Evolutionary conservation across 257 asterid genomes (phyloP).

Genomic region (Nyctanthes arbortristis): DNA sequence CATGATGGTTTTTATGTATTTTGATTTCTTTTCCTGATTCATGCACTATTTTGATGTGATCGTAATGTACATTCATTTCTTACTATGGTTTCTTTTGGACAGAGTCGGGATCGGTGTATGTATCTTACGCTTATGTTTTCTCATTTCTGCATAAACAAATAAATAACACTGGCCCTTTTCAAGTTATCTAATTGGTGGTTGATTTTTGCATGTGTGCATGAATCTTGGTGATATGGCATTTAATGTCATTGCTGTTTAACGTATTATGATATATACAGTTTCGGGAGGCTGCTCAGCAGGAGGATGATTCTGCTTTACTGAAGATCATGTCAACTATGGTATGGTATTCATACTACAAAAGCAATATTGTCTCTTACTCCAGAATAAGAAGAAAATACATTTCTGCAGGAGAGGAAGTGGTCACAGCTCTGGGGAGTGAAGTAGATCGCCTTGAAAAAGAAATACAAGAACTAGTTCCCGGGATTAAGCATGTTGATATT

Average conservation of each 20-base stretch:
- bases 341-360: constrained; percentile 42
- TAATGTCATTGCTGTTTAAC: constrained; percentile 1
- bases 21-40: constrained; percentile 1
- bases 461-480: constrained; percentile 91
- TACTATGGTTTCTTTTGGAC: not conserved
- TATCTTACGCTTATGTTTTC: not conserved
- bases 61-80: not conserved
- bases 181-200: not conserved
- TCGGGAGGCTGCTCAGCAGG: constrained; percentile 71
- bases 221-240: not conserved
- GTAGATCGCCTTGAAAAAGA: constrained; percentile 94
- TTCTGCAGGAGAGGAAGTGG: constrained; percentile 90
- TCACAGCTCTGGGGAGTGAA: constrained; percentile 94
- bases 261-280: constrained; percentile 45
- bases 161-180: not conserved
- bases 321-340: constrained; percentile 90
- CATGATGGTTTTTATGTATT: not conserved
- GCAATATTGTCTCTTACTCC: not conserved
- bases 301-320: constrained; percentile 61
- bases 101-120: not conserved
- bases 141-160: not conserved
- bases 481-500: constrained; percentile 88
- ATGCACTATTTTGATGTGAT: not conserved
- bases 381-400: constrained; percentile 3
- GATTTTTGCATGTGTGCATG: not conserved